Percentiles rank a stretch among this genome's conserved stretches.
phyloP scores from a whole-genome alignment of 495 filamentous ascomycete genomes.

The Xylaria sp. region DNA sequence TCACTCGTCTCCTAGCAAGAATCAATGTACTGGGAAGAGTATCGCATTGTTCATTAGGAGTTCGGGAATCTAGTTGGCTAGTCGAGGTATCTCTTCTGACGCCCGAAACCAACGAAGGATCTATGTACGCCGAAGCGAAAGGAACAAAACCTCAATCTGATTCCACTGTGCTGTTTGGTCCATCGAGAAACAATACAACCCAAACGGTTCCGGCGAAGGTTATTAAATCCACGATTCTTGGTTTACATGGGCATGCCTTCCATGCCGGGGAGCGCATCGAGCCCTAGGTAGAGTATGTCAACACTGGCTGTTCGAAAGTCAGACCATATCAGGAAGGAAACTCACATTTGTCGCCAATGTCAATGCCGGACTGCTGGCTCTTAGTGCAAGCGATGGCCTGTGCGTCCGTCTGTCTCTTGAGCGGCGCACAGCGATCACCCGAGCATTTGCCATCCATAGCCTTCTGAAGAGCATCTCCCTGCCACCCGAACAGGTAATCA shows the following conservation, averaged over 20 bases:
- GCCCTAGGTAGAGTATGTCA: slow-evolving; percentile 35
- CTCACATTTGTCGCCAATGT: slow-evolving; percentile 43
- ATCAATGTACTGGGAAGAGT: too few relatives aligned
- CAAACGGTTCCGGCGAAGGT: background rate
- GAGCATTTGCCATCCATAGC: slow-evolving; percentile 58
- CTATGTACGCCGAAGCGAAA: slow-evolving; percentile 1
- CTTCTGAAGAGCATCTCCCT: slow-evolving; percentile 54
- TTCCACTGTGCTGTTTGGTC: background rate
- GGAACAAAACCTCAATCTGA: background rate
- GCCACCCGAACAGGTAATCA: slow-evolving; percentile 62
- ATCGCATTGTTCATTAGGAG: background rate
- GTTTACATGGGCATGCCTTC: slow-evolving; percentile 29
- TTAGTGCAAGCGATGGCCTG: slow-evolving; percentile 47
- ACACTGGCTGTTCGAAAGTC: background rate
- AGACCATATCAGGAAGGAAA: background rate
- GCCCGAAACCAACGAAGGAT: slow-evolving; percentile 12
- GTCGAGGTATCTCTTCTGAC: slow-evolving; percentile 13
- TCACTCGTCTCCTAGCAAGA: background rate
- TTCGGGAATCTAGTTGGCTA: slow-evolving; percentile 14
- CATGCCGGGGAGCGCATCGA: slow-evolving; percentile 33
- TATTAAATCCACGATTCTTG: background rate
- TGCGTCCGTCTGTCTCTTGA: slow-evolving; percentile 44
- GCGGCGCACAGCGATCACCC: slow-evolving; percentile 48
- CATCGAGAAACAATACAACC: background rate
- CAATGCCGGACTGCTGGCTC: slow-evolving; percentile 43